Percentiles rank a stretch among this genome's conserved stretches.
Conservation (phyloP, 257 asterid genomes). For the Solanum microdontum region DNA sequence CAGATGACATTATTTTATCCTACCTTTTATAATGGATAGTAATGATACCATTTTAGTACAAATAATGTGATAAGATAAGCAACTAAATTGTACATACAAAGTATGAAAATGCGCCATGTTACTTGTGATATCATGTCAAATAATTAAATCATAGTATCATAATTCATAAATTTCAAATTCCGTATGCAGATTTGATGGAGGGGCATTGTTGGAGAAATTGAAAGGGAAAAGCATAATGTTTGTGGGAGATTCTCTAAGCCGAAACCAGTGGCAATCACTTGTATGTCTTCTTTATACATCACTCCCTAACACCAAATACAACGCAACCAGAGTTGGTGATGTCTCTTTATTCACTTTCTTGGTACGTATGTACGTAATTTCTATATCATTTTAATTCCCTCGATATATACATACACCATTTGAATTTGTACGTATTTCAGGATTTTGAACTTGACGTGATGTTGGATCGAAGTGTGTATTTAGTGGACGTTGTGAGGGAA, state of each 20-base stretch:
- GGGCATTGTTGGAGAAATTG: slow-evolving; percentile 12
- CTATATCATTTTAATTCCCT: background rate
- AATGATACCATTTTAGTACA: too few relatives aligned
- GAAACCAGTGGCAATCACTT: slow-evolving; percentile 33
- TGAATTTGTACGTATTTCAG: slow-evolving; percentile 5
- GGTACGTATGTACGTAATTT: slow-evolving; percentile 30
- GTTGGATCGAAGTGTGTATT: slow-evolving; percentile 49
- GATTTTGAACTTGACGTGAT: slow-evolving; percentile 48
- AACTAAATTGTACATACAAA: background rate
- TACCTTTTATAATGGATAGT: too few relatives aligned
- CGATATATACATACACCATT: too few relatives aligned
- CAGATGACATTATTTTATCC: too few relatives aligned
- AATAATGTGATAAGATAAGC: too few relatives aligned
- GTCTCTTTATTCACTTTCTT: slow-evolving; percentile 11
- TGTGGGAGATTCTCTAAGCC: slow-evolving; percentile 30
- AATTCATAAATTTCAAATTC: background rate
- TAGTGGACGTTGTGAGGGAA: slow-evolving; percentile 56
- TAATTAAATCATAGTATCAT: too few relatives aligned
- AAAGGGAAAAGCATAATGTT: slow-evolving; percentile 28
- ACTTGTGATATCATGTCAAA: too few relatives aligned
- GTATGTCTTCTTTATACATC: slow-evolving; percentile 26
- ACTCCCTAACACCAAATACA: slow-evolving; percentile 9
- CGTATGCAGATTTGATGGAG: slow-evolving; percentile 24
- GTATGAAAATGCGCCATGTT: background rate
- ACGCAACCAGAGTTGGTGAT: slow-evolving; percentile 2